Base-by-base conservation (phyloP, 2,329 filamentous ascomycete genomes). In the Talaromyces sp. region DNA sequence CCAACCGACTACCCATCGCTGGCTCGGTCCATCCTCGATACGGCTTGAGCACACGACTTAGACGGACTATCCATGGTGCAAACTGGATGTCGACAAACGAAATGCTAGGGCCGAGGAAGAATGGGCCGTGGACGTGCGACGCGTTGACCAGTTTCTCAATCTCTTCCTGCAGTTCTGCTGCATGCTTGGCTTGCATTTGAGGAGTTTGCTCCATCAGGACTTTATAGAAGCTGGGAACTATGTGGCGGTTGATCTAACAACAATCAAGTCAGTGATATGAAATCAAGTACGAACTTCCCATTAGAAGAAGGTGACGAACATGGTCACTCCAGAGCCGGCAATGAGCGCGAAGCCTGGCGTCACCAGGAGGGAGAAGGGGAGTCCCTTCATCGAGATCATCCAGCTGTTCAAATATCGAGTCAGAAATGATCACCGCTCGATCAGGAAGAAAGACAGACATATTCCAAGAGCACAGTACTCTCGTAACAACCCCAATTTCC, bases 401-500 rank as follows among this genome's bases (percentile, higher is more conserved):
- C 41, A 95, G 84, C 87, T 90, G 70, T n/a, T 37, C 50, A 54
- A 33, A 54, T 27, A 10, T 37, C 33, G 37, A 35, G 33, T 56
- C n/a, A 56, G 33, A 37, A 39, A 37, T 8, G 19, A 39, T 11
- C n/a, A 56, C 31, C 52, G n/a, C n/a, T 56, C 31, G 4, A 10
- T 37, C 27, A 61, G 43, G 45, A 27, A 31, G 35, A n/a, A 19
- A 15, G 25, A 74, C 85, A 69, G 79, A 91, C 88, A 77, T 96
- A 96, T 89, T 96, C 92, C 75, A 96, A 84, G 70, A 96, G 85
- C 3, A 96, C 89, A 1, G 86, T 87, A 71, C 90, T 94, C 74
- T 96, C 92, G 72, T 92, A 89, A 71, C 89, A 92, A 0, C 89
- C 88, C 91, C 91, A 96, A 67, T 91, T 87, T 11, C 89, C 90